Conservation (phyloP, 179 eudicot species). For the Nepenthes alata region DNA sequence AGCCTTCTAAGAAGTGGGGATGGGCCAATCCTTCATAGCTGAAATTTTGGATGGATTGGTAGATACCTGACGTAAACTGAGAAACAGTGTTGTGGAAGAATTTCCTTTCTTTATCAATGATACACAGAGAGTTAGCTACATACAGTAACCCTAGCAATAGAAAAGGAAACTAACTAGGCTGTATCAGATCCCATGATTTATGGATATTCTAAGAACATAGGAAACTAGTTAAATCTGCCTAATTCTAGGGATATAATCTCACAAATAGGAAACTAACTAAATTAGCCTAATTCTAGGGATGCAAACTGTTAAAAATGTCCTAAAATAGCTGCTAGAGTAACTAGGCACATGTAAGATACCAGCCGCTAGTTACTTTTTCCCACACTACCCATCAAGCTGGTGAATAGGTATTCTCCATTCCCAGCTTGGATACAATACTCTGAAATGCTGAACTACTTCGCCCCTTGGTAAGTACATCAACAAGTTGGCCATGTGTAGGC, state of each 20-base stretch:
- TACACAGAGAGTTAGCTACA: background rate
- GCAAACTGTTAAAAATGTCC: background rate
- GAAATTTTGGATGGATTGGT: too few relatives aligned
- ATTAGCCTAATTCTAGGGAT: too few relatives aligned
- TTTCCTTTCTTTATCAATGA: background rate
- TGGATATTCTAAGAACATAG: background rate
- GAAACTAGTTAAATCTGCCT: background rate
- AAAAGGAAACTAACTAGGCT: background rate
- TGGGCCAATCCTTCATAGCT: too few relatives aligned
- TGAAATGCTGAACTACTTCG: background rate
- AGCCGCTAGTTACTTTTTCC: background rate
- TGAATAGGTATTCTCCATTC: background rate
- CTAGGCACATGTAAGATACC: too few relatives aligned
- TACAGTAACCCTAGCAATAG: background rate
- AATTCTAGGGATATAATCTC: background rate
- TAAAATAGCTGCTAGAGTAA: too few relatives aligned
- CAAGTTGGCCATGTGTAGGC: slow-evolving; percentile 1
- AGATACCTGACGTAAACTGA: too few relatives aligned
- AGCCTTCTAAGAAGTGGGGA: too few relatives aligned
- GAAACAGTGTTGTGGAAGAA: background rate
- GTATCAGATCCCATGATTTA: background rate
- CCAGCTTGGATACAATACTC: slow-evolving; percentile 4
- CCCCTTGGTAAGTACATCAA: background rate
- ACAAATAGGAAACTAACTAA: too few relatives aligned
- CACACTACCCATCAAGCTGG: background rate